Percentiles rank a stretch among this genome's conserved stretches.
Evolutionary conservation across 2,329 filamentous ascomycete genomes (phyloP).

Genomic region (Fusarium circinatum): DNA sequence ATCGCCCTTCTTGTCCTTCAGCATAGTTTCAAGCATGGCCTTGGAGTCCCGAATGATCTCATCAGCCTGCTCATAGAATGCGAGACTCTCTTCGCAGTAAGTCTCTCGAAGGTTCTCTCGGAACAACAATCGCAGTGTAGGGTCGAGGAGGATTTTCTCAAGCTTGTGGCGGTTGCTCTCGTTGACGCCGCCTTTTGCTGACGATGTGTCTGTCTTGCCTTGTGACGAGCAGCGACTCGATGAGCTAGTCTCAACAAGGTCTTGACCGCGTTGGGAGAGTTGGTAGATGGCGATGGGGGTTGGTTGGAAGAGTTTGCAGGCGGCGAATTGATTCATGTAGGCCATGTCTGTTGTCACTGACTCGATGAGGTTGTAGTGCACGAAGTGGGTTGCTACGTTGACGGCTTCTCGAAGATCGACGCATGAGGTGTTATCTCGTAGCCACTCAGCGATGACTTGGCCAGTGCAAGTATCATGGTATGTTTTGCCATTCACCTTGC

Average conservation of each 20-base stretch:
- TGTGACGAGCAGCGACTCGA: constrained; percentile 69
- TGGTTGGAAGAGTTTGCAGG: constrained; percentile 77
- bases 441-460: constrained; percentile 88
- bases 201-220: constrained; percentile 60
- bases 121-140: constrained; percentile 88
- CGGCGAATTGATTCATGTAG: constrained; percentile 71
- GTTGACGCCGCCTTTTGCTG: constrained; percentile 66
- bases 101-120: constrained; percentile 94
- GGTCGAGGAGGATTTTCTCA: constrained; percentile 90
- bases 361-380: constrained; percentile 85
- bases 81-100: constrained; percentile 95
- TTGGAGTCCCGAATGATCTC: constrained; percentile 82
- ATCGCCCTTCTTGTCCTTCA: constrained; percentile 70
- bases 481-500: constrained; percentile 79
- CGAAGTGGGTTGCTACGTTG: constrained; percentile 84
- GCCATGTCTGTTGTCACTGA: constrained; percentile 74
- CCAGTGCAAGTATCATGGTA: constrained; percentile 90
- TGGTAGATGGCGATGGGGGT: constrained; percentile 88
- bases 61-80: constrained; percentile 93
- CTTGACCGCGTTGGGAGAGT: constrained; percentile 82
- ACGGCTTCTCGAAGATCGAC: constrained; percentile 88
- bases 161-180: constrained; percentile 96
- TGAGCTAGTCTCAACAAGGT: constrained; percentile 64
- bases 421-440: constrained; percentile 96
- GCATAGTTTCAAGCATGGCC: constrained; percentile 66